A percentile compares a stretch with the other conserved stretches of the same genome.
Conservation (phyloP, 2,329 filamentous ascomycete genomes). For the Cladosporium oxysporum region DNA sequence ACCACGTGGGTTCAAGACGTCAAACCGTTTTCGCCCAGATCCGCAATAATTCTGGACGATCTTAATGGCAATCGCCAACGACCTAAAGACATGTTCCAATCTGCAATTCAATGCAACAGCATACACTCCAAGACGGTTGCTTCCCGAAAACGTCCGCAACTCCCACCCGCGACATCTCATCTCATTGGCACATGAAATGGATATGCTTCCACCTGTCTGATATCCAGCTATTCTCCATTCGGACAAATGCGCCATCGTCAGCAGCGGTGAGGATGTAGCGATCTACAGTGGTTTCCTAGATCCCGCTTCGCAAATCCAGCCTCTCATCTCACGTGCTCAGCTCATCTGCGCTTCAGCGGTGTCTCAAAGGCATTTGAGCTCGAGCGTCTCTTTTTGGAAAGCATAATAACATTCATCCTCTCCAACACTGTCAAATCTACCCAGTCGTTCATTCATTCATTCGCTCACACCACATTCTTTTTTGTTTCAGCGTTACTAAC, state of each 20-base stretch:
- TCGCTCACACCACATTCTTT: constrained; percentile 13
- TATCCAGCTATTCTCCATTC: neutral
- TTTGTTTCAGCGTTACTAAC: constrained; percentile 19
- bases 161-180: constrained; percentile 17
- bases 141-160: neutral
- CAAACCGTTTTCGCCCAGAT: neutral
- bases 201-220: neutral
- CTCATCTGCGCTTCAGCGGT: constrained; percentile 5
- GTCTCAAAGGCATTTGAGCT: neutral
- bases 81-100: constrained; percentile 9
- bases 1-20: constrained; percentile 12
- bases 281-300: constrained; percentile 6
- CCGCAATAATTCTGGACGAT: neutral
- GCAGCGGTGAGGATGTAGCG: constrained; percentile 11
- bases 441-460: constrained; percentile 1
- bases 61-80: neutral
- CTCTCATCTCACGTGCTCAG: constrained; percentile 2
- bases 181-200: neutral
- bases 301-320: constrained; percentile 4
- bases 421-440: neutral
- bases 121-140: neutral
- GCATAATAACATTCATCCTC: constrained; percentile 4
- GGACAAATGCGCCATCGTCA: neutral
- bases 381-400: neutral
- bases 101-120: neutral